A percentile compares a stretch with the other conserved stretches of the same genome.
These are phyloP conservation scores for Aureoboletus auriporus DNA, from an alignment of 768 basidiomycete genomes.

Conservation along the genomic window DNA sequence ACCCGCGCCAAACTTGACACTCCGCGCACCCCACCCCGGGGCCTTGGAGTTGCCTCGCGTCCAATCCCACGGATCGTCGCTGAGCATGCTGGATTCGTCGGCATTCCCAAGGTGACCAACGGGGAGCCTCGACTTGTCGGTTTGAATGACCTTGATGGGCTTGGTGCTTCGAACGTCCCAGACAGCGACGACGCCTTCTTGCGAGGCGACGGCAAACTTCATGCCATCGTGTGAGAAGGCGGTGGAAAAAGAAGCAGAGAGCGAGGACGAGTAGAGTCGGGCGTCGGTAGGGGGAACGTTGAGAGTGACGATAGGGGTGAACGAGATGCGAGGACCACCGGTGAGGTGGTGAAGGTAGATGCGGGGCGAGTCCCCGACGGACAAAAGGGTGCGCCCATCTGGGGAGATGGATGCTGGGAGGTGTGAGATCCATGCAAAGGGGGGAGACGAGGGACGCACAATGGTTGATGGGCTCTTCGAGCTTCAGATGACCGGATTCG, in stretches of 20 bases:
- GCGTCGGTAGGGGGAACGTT: slow-evolving; percentile 55
- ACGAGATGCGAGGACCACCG: slow-evolving; percentile 57
- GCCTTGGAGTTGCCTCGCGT: slow-evolving; percentile 50
- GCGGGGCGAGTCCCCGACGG: slow-evolving; percentile 87
- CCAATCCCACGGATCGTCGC: slow-evolving; percentile 70
- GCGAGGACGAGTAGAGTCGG: slow-evolving; percentile 37
- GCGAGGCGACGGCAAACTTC: slow-evolving; percentile 81
- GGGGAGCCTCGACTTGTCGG: slow-evolving; percentile 36
- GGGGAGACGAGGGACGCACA: slow-evolving; percentile 44
- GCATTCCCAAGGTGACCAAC: slow-evolving; percentile 34
- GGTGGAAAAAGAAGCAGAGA: slow-evolving; percentile 74
- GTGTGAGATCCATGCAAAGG: slow-evolving; percentile 8
- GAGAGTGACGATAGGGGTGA: slow-evolving; percentile 66
- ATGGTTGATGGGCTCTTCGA: slow-evolving; percentile 77
- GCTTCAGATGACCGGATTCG: slow-evolving; percentile 48
- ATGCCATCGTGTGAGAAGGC: slow-evolving; percentile 72
- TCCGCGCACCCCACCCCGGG: slow-evolving; percentile 82
- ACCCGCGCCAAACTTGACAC: slow-evolving; percentile 77
- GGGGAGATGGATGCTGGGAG: slow-evolving; percentile 80
- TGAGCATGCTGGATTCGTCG: slow-evolving; percentile 48
- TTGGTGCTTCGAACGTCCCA: slow-evolving; percentile 79
- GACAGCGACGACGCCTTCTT: slow-evolving; percentile 75
- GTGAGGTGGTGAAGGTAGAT: slow-evolving; percentile 78
- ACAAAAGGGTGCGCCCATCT: slow-evolving; percentile 80
- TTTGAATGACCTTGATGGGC: slow-evolving; percentile 66